These are phyloP conservation scores for Lagerstroemia speciosa DNA, from an alignment of 345 rosid species.

Conservation along the genomic window DNA sequence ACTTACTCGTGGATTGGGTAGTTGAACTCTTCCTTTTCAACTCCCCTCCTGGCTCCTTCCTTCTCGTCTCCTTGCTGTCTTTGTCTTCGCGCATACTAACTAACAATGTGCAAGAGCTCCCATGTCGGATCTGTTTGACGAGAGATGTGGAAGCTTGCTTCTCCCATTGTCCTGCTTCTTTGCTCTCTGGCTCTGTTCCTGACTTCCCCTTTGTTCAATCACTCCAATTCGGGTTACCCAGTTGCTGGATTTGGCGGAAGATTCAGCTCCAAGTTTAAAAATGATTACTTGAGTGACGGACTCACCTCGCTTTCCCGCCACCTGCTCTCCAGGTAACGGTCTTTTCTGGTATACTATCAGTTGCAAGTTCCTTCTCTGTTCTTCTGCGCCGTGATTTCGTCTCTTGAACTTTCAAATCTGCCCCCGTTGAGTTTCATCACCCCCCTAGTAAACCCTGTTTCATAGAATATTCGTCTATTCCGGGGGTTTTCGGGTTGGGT, in stretches of 20 bases:
- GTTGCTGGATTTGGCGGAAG: conserved; percentile 14
- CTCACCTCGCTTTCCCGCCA: conserved; percentile 1
- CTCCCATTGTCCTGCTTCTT: conserved; percentile 2
- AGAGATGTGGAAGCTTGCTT: not conserved
- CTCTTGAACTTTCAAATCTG: too few species aligned
- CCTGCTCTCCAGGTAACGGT: not conserved
- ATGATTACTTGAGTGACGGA: conserved; percentile 7
- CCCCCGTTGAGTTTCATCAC: too few species aligned
- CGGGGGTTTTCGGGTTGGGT: too few species aligned
- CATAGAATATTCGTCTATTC: too few species aligned
- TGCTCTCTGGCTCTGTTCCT: conserved; percentile 10
- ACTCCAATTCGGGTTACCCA: conserved; percentile 12
- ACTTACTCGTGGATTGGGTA: not conserved
- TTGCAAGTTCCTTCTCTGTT: too few species aligned
- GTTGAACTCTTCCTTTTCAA: not conserved
- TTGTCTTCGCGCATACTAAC: not conserved
- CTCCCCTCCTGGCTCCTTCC: not conserved
- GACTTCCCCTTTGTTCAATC: conserved; percentile 9
- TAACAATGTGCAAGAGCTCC: not conserved
- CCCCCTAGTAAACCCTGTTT: too few species aligned
- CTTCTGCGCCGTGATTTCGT: too few species aligned
- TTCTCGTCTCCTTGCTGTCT: not conserved
- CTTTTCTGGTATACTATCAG: too few species aligned
- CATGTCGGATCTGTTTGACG: not conserved
- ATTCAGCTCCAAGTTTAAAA: conserved; percentile 7